Evolutionary conservation across 2,329 filamentous ascomycete species (phyloP).

Genomic region (Penicillium sp.): DNA sequence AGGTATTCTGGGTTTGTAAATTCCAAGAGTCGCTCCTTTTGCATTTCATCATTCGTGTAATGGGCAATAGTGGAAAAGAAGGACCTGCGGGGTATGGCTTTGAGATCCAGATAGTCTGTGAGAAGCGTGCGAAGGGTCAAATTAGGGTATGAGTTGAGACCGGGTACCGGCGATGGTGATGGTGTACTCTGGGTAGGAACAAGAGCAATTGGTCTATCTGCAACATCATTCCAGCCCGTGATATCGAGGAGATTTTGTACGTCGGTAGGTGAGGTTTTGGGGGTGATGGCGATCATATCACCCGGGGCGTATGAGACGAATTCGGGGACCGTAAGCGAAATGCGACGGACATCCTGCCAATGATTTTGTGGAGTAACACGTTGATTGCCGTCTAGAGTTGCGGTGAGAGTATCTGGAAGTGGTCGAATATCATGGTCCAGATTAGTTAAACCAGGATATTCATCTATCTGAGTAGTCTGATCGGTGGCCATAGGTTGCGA

Average conservation of each 20-base stretch:
- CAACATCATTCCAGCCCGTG: constrained; percentile 75
- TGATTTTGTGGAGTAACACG: constrained; percentile 74
- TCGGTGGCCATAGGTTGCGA: not conserved
- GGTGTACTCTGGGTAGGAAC: constrained; percentile 26
- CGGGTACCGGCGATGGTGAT: constrained; percentile 34
- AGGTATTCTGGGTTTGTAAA: constrained; percentile 77
- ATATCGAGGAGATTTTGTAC: constrained; percentile 75
- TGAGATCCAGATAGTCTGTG: constrained; percentile 82
- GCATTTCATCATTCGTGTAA: constrained; percentile 69
- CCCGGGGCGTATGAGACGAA: constrained; percentile 64
- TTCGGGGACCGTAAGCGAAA: constrained; percentile 58
- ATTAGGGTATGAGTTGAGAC: constrained; percentile 33
- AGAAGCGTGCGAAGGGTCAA: constrained; percentile 74
- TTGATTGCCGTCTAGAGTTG: constrained; percentile 63
- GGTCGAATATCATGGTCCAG: constrained; percentile 53
- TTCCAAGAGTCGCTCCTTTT: constrained; percentile 79
- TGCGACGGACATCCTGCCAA: constrained; percentile 89
- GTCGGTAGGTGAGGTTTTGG: constrained; percentile 81
- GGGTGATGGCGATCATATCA: constrained; percentile 77
- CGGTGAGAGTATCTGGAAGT: constrained; percentile 58
- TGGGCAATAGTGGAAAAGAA: constrained; percentile 80
- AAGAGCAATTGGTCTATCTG: constrained; percentile 67
- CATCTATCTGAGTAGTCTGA: constrained; percentile 9
- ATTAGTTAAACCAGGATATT: constrained; percentile 24
- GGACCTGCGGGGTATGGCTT: constrained; percentile 79